Evolutionary conservation across 1,139 yeast genomes (phyloP).

Genomic region (Barnettozyma hawaiiensis): DNA sequence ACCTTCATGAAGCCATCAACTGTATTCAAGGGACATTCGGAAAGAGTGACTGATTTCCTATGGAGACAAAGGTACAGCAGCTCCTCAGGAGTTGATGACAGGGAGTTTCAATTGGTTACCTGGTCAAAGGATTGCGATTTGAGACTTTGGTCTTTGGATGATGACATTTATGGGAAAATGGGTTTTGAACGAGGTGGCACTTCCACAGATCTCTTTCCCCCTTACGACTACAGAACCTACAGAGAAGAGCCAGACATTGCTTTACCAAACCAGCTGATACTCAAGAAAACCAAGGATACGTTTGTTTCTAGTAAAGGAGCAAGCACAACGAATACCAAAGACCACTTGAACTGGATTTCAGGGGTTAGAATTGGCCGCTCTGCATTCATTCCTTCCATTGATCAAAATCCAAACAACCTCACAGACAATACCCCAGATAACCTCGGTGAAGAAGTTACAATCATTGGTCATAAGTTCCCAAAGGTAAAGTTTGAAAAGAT

Average conservation of each 20-base stretch:
- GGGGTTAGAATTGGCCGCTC: slow-evolving; percentile 76
- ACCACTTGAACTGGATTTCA: slow-evolving; percentile 87
- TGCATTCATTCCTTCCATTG: slow-evolving; percentile 33
- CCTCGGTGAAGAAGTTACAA: slow-evolving; percentile 85
- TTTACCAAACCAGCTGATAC: slow-evolving; percentile 14
- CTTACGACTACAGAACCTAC: slow-evolving; percentile 43
- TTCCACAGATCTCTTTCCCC: slow-evolving; percentile 32
- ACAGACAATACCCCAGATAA: slow-evolving; percentile 54
- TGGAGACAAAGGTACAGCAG: slow-evolving; percentile 65
- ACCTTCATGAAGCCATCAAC: slow-evolving; percentile 48
- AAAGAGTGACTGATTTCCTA: slow-evolving; percentile 78
- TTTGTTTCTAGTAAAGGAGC: slow-evolving; percentile 33
- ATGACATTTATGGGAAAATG: slow-evolving; percentile 52
- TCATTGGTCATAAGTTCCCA: slow-evolving; percentile 87
- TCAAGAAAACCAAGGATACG: slow-evolving; percentile 30
- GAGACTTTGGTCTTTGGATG: slow-evolving; percentile 73
- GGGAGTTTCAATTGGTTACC: slow-evolving; percentile 84
- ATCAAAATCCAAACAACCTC: slow-evolving; percentile 28
- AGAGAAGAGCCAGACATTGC: slow-evolving; percentile 42
- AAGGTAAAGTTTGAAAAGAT: slow-evolving; percentile 81
- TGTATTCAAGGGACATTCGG: slow-evolving; percentile 74
- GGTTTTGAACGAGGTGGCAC: slow-evolving; percentile 44
- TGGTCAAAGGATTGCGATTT: slow-evolving; percentile 91
- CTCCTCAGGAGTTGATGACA: slow-evolving; percentile 47
- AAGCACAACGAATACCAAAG: slow-evolving; percentile 35